These are phyloP conservation scores for Lolium perenne DNA, from an alignment of 176 grass and related monocot genomes.

Conservation along the genomic window DNA sequence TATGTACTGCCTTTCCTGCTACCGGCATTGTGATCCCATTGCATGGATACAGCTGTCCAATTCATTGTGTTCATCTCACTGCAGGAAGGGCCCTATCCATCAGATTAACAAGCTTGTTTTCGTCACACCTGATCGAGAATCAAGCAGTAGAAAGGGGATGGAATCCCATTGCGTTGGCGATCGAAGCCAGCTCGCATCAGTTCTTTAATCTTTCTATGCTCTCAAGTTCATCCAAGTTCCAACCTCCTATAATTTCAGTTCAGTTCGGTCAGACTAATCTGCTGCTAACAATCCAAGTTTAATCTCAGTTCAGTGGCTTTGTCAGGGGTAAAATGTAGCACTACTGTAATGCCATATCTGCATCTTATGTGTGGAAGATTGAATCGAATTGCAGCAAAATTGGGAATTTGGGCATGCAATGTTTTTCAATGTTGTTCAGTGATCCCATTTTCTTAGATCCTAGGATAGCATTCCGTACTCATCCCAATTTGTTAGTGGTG, in stretches of 20 bases:
- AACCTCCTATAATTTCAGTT: neutral
- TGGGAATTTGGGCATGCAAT: neutral
- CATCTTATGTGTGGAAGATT: neutral
- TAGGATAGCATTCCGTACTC: neutral
- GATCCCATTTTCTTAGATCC: too few species aligned
- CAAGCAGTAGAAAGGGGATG: neutral
- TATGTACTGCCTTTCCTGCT: neutral
- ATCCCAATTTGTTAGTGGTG: neutral
- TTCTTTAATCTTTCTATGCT: neutral
- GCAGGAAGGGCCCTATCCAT: neutral
- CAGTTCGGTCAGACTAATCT: neutral
- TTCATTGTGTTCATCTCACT: neutral
- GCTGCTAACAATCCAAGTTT: neutral
- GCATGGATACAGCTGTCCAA: too few species aligned
- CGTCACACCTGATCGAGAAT: neutral
- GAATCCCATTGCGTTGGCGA: neutral
- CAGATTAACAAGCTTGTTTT: neutral
- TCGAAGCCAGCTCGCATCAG: neutral
- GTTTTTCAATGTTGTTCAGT: neutral
- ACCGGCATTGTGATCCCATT: neutral
- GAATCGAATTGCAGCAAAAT: neutral
- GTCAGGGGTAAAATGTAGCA: neutral
- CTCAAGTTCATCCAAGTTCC: neutral
- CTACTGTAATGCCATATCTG: neutral
- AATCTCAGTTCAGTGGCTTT: neutral